Base-by-base conservation (phyloP, 345 rosid species). In the Sonneratia caseolaris region DNA sequence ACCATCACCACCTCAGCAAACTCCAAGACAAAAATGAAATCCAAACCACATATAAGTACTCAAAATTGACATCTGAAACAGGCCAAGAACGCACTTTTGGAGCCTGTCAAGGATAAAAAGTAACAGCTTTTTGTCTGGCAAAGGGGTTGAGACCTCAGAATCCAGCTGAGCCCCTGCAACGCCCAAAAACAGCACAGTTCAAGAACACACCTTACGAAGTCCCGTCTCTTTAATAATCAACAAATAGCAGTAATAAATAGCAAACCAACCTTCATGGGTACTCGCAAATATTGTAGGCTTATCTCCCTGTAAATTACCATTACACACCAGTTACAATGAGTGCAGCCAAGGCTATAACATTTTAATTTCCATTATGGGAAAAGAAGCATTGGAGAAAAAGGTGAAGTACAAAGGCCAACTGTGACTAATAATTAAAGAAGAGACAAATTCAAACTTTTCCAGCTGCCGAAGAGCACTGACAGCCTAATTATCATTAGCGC, bases 91-190 rank as follows among this genome's bases (percentile, higher is more conserved):
- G 55, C 75, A 86, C 89, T 84, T 86, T 82, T 84, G 89, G 81
- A 86, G 81, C 78, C 89, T 83, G 75, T 86, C 89, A 22, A 86
- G 86, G 65, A 86, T 78, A 78, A 82, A 86, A 73, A 79, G 74
- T 68, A 86, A 61, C 71, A 86, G 77, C 83, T 80, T 84, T 79
- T 82, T 82, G 77, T 86, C 86, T n/a, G 87, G 87, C 73, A 86
- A 82, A 72, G 82, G 83, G 3, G 86, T 71, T 53, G 79, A 75
- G 78, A 79, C 84, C 47, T 85, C 85, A 48, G 77, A 68, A 70
- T 81, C 82, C 75, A 75, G 45, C 71, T 59, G 79, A 72, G 70
- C 43, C 75, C 70, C 84, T 81, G 79, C 74, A 72, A 8, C 37
- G 47, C 62, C 32, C 18, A 22, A 43, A 18, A 42, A 0, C 32